phyloP scores from a whole-genome alignment of 352 stramenopile species.

The Saprolegnia diclina region DNA sequence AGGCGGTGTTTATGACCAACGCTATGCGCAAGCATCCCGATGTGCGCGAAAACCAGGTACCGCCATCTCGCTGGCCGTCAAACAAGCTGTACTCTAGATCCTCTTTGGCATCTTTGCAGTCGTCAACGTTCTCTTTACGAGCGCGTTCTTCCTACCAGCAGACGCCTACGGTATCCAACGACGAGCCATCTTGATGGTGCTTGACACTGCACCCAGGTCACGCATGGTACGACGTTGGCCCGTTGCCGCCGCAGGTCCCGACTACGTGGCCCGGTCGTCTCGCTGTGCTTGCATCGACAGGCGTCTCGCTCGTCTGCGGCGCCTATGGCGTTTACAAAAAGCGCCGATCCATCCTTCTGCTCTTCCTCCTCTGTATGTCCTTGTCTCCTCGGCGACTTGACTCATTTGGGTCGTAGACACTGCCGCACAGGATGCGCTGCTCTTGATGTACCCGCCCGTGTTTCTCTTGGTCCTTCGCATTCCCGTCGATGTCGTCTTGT shows the following conservation, averaged over 20 bases:
- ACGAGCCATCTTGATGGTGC: background rate
- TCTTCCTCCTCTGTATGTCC: constrained; percentile 7
- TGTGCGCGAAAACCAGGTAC: constrained; percentile 16
- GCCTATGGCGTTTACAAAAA: background rate
- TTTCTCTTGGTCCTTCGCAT: constrained; percentile 4
- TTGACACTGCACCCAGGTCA: background rate
- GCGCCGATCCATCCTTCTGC: background rate
- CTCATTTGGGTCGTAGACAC: constrained; percentile 2
- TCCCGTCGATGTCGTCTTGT: background rate
- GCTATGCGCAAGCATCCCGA: constrained; percentile 21
- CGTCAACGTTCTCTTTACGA: constrained; percentile 15
- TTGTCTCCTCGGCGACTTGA: background rate
- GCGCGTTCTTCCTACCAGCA: background rate
- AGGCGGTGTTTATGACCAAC: constrained; percentile 24
- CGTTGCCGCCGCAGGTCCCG: background rate
- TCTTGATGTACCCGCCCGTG: background rate
- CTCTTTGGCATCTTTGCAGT: background rate
- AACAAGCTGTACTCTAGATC: background rate
- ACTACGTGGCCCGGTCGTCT: background rate
- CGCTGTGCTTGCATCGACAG: background rate
- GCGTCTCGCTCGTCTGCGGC: background rate
- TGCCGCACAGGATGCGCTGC: background rate
- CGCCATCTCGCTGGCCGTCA: background rate
- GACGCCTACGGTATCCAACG: background rate
- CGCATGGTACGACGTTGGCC: constrained; percentile 8